Base-by-base conservation (phyloP, 1,139 yeast species). In the Hemisphaericaspora subhashii region DNA sequence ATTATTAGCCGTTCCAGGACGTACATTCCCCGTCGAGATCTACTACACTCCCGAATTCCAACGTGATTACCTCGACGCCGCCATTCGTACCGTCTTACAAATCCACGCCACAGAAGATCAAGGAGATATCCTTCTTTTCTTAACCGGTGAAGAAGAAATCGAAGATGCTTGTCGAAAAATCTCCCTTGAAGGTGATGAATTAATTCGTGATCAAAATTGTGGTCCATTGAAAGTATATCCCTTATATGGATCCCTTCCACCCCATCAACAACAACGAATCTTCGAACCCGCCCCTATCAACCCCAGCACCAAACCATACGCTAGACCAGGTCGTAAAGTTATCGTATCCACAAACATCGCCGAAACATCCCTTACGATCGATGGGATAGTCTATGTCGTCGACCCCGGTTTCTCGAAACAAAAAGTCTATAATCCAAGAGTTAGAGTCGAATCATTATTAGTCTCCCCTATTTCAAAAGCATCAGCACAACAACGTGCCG, bases 341-440 rank as follows among this genome's bases (percentile, higher is more conserved):
- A 86, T 92, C 52, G 77, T 92, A 10, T 81, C 97, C n/a, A 92
- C 98, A 23, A 92, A 92, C 57, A 92, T 92, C 59, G 98, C 98
- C 5, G 98, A 92, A 70, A 92, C 98, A 1, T 92, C 98, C 28
- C 79, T 92, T 64, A 92, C 98, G 42, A 92, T 92, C 55, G 98
- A 92, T 59, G 98, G 98, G 54, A 86, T 92, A 47, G 98, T 90
- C 7, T 92, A 88, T 57, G 98, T 92, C 34, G 95, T 92, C 40
- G 98, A 92, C 58, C 98, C 98, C 0, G 98, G 98, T 1, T 92
- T 92, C 58, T 84, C 95, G 23, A 92, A 92, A 60, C 98, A 92
- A 64, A 92, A 92, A 56, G 97, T 90, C 40, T 92, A 90, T 68
- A 92, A 92, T 61, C 98, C 98, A 35, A 79, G 98, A 62, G 87